Percentiles rank a stretch among this genome's conserved stretches.
These are phyloP conservation scores for Annulohypoxylon nitens DNA, from an alignment of 495 filamentous ascomycete species.

Conservation along the genomic window DNA sequence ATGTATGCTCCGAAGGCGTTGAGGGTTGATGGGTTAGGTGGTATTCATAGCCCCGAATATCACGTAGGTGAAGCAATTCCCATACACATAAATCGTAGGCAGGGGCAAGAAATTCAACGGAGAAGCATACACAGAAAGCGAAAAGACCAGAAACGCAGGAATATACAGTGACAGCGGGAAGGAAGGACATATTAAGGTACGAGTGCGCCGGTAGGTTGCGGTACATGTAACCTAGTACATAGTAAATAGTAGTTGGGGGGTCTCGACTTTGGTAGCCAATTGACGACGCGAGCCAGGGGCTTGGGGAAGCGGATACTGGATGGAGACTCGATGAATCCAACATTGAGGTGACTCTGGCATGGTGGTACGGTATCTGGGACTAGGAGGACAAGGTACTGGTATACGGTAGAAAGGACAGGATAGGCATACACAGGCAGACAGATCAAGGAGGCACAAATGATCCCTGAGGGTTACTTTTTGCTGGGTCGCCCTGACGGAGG, in stretches of 20 bases:
- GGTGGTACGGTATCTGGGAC: constrained; percentile 14
- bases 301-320: constrained; percentile 43
- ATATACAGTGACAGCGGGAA: constrained; percentile 31
- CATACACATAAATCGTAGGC: constrained; percentile 44
- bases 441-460: constrained; percentile 13
- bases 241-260: constrained; percentile 29
- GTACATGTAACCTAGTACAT: constrained; percentile 45
- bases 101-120: constrained; percentile 29
- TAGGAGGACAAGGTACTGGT: not conserved
- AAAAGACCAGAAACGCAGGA: constrained; percentile 38
- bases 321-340: constrained; percentile 33
- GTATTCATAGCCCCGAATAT: constrained; percentile 41
- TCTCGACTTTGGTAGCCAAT: constrained; percentile 41
- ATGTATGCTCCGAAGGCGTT: constrained; percentile 27
- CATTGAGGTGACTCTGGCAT: constrained; percentile 6
- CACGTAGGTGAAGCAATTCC: constrained; percentile 45
- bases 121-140: constrained; percentile 29
- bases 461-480: constrained; percentile 29
- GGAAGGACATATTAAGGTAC: constrained; percentile 43
- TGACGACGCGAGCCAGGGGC: constrained; percentile 38
- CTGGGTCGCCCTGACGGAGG: constrained; percentile 41
- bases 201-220: constrained; percentile 16
- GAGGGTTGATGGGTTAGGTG: constrained; percentile 32
- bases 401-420: constrained; percentile 20
- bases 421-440: constrained; percentile 8